Evolutionary conservation across 768 basidiomycete species (phyloP).

Genomic region (Suillus sp.): DNA sequence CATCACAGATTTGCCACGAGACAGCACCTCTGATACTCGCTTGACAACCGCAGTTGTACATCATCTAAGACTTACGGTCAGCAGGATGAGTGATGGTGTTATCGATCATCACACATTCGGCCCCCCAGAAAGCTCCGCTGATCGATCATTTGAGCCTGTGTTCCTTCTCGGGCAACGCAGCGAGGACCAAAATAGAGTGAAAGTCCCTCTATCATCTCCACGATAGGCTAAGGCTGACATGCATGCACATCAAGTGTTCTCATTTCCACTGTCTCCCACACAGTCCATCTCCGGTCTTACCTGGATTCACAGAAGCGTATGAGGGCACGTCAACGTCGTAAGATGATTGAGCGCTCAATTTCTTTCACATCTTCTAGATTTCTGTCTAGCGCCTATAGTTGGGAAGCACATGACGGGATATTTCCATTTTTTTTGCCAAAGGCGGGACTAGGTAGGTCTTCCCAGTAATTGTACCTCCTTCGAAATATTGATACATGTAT

Average conservation of each 20-base stretch:
- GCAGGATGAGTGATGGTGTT: not conserved
- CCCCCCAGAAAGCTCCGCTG: not conserved
- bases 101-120: not conserved
- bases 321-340: not conserved
- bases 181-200: not conserved
- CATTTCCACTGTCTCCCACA: not conserved
- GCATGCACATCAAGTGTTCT: not conserved
- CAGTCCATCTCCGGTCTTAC: not conserved
- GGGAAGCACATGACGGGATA: not conserved
- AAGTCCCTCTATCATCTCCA: not conserved
- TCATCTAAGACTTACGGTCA: not conserved
- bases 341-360: not conserved
- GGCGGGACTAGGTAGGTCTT: not conserved
- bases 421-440: not conserved
- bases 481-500: not conserved
- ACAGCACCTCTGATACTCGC: not conserved
- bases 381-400: not conserved
- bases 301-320: not conserved
- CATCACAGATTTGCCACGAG: not conserved
- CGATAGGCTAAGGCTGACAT: not conserved
- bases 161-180: not conserved
- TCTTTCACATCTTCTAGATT: not conserved
- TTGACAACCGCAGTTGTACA: not conserved
- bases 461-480: not conserved
- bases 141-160: not conserved